These are phyloP conservation scores for Zymoseptoria tritici DNA, from an alignment of 2,329 filamentous ascomycete species.

Conservation along the genomic window DNA sequence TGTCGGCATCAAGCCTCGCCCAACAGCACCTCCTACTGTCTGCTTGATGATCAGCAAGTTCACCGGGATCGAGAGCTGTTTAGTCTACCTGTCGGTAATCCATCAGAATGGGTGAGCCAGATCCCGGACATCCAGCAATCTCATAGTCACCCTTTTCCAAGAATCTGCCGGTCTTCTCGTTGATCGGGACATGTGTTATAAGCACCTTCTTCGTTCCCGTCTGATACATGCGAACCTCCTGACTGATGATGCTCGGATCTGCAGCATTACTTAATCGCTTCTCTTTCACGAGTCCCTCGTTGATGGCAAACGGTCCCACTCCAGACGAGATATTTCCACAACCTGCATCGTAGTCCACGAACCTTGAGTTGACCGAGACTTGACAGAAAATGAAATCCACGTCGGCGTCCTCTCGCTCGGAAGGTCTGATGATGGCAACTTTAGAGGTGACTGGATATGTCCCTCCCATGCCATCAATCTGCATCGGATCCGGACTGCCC, in stretches of 20 bases:
- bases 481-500: constrained; percentile 14
- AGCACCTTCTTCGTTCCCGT: constrained; percentile 13
- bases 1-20: constrained; percentile 11
- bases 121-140: constrained; percentile 13
- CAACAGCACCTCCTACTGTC: constrained; percentile 11
- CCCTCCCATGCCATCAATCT: constrained; percentile 16
- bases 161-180: constrained; percentile 6
- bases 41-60: not conserved
- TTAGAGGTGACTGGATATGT: constrained; percentile 15
- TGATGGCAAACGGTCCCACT: constrained; percentile 15
- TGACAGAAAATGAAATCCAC: constrained; percentile 16
- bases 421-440: constrained; percentile 13
- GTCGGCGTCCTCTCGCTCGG: constrained; percentile 11
- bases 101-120: constrained; percentile 15
- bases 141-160: constrained; percentile 10
- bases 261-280: constrained; percentile 5
- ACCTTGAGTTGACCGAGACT: constrained; percentile 9
- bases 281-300: constrained; percentile 12
- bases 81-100: constrained; percentile 9
- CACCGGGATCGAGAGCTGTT: not conserved
- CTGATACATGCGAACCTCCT: constrained; percentile 15
- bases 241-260: constrained; percentile 7
- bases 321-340: constrained; percentile 16
- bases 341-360: constrained; percentile 14
- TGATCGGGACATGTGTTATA: constrained; percentile 12